Evolutionary conservation across 306 rosid species (phyloP).

Genomic region (Styphnolobium japonicum): DNA sequence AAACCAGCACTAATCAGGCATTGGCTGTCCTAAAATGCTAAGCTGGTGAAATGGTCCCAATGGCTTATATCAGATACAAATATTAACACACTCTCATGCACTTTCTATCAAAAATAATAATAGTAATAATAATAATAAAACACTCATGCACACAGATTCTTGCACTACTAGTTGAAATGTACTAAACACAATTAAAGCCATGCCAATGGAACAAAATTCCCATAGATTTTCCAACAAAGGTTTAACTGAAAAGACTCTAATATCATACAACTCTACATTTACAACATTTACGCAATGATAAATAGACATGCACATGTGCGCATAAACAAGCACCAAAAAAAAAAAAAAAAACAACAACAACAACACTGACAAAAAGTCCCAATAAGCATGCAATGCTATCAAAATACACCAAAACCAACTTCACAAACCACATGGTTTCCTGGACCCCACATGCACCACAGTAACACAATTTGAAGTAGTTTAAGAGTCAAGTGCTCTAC

Average conservation of each 20-base stretch:
- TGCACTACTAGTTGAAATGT: not conserved
- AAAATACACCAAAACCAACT: conserved; percentile 3
- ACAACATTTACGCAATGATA: not conserved
- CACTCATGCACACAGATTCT: too few species aligned
- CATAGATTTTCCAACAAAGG: not conserved
- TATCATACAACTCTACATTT: not conserved
- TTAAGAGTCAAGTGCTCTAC: not conserved
- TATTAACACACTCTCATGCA: not conserved
- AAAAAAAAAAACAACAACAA: not conserved
- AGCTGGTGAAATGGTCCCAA: not conserved
- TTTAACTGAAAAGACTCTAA: not conserved
- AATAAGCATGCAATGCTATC: not conserved
- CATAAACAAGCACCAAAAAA: not conserved
- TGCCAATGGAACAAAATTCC: not conserved
- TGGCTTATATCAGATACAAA: not conserved
- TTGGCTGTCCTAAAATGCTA: not conserved
- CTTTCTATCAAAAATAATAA: too few species aligned
- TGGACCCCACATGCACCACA: not conserved
- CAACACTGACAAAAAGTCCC: not conserved
- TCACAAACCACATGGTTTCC: not conserved
- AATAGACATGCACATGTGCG: not conserved
- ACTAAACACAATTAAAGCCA: not conserved
- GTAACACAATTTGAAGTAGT: not conserved
- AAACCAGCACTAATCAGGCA: not conserved
- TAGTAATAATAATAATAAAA: too few species aligned